Evolutionary conservation across 805 yeast species (phyloP), one percentile per base, ranked within the genome.

Genomic region (Komagataella ulmi): DNA sequence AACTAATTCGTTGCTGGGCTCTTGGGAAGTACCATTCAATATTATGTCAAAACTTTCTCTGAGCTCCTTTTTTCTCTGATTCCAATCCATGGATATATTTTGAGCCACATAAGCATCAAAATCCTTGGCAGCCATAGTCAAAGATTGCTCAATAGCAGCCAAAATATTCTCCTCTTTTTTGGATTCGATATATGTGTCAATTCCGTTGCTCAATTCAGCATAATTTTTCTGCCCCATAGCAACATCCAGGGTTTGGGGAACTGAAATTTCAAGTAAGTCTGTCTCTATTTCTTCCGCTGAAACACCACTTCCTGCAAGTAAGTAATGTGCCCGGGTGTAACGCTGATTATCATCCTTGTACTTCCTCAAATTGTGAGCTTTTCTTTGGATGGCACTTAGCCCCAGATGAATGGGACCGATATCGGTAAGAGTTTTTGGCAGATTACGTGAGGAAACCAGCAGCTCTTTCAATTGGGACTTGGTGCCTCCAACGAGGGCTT

Each of bases 301-400:
- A 50, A 89, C 77, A 1, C 97, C 97, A 60, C 91, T 84, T 1
- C 90, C 86, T 5, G 97, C 96, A 47, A 91, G 70, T 45, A 93
- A 69, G 64, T 93, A 93, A 62, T 93, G 98, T 1, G 87, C 93
- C 59, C 81, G 83, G 2, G 88, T 83, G 59, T 69, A 75, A 3
- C 71, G 73, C 46, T 68, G 65, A 7, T 59, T 57, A 47, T 70
- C 69, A 12, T 63, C 59, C 17, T 62, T 61, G 44, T 71, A 74
- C 52, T 72, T 75, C 52, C 88, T 72, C 59, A 83, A 69, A 48
- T 72, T 76, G 51, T 71, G 72, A 0, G 91, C 82, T 54, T 83
- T 78, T 58, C 80, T 77, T 58, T 80, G 81, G 61, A 91, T 78
- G 69, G 90, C 97, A 54, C 75, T 76, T 52, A 89, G 74, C 19